phyloP scores from a whole-genome alignment of 495 filamentous ascomycete genomes.

The Halenospora varia region DNA sequence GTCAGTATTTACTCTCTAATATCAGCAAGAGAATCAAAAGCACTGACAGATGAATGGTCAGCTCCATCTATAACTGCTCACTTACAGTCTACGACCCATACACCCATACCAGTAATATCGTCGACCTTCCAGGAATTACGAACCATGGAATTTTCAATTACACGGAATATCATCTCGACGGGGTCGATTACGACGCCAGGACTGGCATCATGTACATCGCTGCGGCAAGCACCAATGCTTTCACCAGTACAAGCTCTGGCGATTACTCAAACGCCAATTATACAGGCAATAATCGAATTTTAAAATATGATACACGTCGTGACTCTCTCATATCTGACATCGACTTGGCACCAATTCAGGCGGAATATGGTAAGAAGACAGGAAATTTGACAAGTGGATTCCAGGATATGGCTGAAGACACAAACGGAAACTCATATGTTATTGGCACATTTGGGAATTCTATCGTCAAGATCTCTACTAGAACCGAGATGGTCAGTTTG shows the following conservation, averaged over 20 bases:
- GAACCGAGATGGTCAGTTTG: background rate
- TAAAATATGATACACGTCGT: background rate
- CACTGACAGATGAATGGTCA: background rate
- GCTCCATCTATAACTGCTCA: background rate
- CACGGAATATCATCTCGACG: background rate
- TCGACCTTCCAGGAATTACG: background rate
- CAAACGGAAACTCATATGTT: background rate
- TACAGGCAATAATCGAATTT: background rate
- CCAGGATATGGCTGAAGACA: conserved; percentile 1
- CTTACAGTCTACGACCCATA: background rate
- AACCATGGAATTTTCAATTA: background rate
- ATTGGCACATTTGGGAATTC: background rate
- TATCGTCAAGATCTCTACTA: background rate
- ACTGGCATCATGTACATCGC: background rate
- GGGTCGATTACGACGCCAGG: background rate
- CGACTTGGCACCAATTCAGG: background rate
- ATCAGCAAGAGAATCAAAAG: background rate
- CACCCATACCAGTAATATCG: background rate
- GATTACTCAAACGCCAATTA: background rate
- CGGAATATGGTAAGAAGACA: background rate
- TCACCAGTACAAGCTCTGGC: background rate
- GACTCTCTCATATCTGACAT: background rate
- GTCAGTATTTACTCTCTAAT: background rate
- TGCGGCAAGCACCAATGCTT: background rate
- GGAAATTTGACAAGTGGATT: background rate